Evolutionary conservation across 31 red algal genomes (phyloP).

Genomic region (Porphyra umbilicalis): DNA sequence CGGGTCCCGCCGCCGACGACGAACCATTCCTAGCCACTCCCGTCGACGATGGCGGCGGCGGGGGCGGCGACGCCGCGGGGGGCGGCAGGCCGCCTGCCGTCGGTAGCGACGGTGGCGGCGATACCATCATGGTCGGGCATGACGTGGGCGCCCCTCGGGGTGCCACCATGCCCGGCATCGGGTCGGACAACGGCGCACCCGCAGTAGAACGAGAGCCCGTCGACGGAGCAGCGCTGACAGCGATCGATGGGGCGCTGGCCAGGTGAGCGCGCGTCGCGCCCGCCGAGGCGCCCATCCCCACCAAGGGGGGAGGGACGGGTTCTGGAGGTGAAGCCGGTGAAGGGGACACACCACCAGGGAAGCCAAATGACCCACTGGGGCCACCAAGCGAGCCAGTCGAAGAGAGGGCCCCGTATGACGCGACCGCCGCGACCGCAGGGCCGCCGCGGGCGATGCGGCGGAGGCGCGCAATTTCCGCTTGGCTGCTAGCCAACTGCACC

Average conservation of each 20-base stretch:
- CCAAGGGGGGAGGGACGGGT: neutral
- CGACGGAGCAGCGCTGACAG: neutral
- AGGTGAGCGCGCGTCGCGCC: too few species aligned
- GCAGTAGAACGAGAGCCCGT: neutral
- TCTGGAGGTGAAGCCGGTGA: neutral
- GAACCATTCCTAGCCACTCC: too few species aligned
- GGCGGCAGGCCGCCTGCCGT: neutral
- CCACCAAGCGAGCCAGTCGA: neutral
- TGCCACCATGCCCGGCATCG: neutral
- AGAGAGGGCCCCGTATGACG: neutral
- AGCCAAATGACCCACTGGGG: neutral
- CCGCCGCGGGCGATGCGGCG: neutral
- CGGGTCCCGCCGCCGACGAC: too few species aligned
- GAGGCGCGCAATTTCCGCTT: slow-evolving; percentile 50
- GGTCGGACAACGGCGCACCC: neutral
- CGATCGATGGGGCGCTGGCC: neutral
- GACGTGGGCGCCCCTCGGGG: neutral
- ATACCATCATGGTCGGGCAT: neutral
- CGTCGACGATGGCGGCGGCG: neutral
- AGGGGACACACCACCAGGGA: neutral
- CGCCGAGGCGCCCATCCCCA: neutral
- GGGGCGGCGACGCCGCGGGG: neutral
- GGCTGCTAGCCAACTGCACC: slow-evolving; percentile 39
- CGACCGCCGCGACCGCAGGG: neutral
- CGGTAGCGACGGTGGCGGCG: neutral